Evolutionary conservation across 2,329 filamentous ascomycete genomes (phyloP), one percentile per base, ranked within the genome.

Genomic region (Diaporthe longicolla): DNA sequence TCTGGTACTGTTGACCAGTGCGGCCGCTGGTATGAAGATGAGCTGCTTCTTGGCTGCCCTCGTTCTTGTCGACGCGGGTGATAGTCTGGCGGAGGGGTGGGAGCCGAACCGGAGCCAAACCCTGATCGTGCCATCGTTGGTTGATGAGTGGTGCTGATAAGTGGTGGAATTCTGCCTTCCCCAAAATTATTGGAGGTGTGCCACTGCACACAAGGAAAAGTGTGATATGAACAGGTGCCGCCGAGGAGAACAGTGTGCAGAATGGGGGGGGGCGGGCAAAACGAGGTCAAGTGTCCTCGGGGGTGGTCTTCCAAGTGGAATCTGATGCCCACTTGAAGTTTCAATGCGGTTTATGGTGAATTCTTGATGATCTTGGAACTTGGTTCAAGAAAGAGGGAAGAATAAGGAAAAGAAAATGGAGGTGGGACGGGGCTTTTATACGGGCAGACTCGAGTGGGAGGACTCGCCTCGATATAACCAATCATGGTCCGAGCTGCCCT

Each of bases 371-470:
- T 43, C 40, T 63, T 35, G 0, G 35, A 55, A 45, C 32, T 70
- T 57, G 55, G 35, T 58, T 40, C 50, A 74, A 70, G 74, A 70
- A 74, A 63, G 50, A 45, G 72, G 35, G 9, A 61, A 59, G 45
- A 26, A 19, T 52, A 59, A 52, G 69, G 68, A 54, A 70, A 52
- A 50, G 26, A 19, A 43, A 26, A 35, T 70, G 48, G 55, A 65
- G 61, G 61, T 40, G 74, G 74, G 45, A 52, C 43, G 58, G 66
- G 72, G 74, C 61, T 72, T 74, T 74, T 75, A 75, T 75, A 75
- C 70, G 68, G 48, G 61, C 37, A 35, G 58, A 61, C 54, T 52
- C 48, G 50, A 48, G 59, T 55, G 35, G 72, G 68, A 70, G 65
- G 45, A 70, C 61, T 70, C 19, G 11, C 61, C 65, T 71, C 68